These are phyloP conservation scores for Posidonia australis DNA, from an alignment of 106 monocot species.

Conservation along the genomic window DNA sequence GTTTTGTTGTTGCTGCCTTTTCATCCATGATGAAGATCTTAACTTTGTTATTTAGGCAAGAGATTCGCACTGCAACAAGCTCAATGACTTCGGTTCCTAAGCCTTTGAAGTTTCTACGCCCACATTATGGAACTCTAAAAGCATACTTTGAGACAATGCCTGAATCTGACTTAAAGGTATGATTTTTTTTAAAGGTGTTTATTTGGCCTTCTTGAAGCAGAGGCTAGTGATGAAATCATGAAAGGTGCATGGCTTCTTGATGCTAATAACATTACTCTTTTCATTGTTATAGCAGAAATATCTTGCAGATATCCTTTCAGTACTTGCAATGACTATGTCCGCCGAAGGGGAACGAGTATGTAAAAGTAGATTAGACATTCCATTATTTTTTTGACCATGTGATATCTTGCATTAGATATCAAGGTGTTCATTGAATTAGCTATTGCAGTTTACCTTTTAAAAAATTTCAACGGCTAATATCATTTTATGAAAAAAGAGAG, in stretches of 20 bases:
- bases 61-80: slow-evolving; percentile 87
- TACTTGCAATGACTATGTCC: slow-evolving; percentile 95
- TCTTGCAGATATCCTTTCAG: slow-evolving; percentile 90
- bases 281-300: slow-evolving; percentile 56
- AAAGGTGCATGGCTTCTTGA: not conserved
- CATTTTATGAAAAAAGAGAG: too few relatives aligned
- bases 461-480: too few relatives aligned
- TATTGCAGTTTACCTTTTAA: too few relatives aligned
- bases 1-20: not conserved
- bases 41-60: slow-evolving; percentile 40
- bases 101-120: slow-evolving; percentile 85
- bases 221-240: not conserved
- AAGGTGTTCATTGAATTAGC: too few relatives aligned
- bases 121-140: slow-evolving; percentile 83
- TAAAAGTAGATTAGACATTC: not conserved
- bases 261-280: not conserved
- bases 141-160: slow-evolving; percentile 67
- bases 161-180: slow-evolving; percentile 76
- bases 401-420: too few relatives aligned
- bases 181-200: not conserved
- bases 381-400: not conserved
- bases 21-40: not conserved
- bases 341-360: slow-evolving; percentile 91
- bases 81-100: slow-evolving; percentile 98
- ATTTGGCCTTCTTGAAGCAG: not conserved